Conservation (phyloP, 108 stramenopile species). For the Skeletonema costatum region DNA sequence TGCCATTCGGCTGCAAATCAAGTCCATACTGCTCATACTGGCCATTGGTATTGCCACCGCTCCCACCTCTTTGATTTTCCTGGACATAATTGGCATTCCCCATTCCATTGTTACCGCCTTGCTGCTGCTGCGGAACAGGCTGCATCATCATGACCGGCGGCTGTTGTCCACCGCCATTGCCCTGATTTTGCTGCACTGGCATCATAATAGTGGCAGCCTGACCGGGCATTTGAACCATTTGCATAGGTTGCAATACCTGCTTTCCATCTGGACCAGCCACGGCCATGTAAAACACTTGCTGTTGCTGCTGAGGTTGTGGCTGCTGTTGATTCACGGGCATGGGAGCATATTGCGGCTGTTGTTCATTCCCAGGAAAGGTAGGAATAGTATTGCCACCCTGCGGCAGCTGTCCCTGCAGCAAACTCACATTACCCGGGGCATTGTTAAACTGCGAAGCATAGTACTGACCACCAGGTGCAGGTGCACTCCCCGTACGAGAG, state of each 20-base stretch:
- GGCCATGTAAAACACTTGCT: constrained; percentile 89
- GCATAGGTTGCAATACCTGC: constrained; percentile 78
- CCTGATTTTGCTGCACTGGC: constrained; percentile 16
- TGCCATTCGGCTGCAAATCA: constrained; percentile 21
- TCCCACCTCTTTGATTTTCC: constrained; percentile 1
- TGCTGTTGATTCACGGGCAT: constrained; percentile 44
- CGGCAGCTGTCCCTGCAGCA: constrained; percentile 15
- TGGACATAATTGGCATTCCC: constrained; percentile 9
- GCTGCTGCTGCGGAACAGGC: constrained; percentile 8
- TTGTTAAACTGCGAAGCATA: constrained; percentile 1
- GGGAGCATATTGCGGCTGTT: constrained; percentile 17
- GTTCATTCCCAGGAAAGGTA: neutral
- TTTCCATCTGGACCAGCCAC: constrained; percentile 87
- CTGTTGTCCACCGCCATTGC: constrained; percentile 6
- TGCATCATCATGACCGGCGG: constrained; percentile 23
- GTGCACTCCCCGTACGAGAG: neutral
- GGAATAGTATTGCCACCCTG: neutral
- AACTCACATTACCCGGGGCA: neutral
- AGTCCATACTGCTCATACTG: constrained; percentile 21
- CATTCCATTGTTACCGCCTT: constrained; percentile 17
- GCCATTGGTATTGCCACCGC: neutral
- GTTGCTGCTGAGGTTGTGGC: constrained; percentile 39
- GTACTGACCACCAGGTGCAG: constrained; percentile 1
- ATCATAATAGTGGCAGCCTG: constrained; percentile 40
- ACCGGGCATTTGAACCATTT: constrained; percentile 51